phyloP scores from a whole-genome alignment of 1,139 yeast species.

The Scheffersomyces titani region DNA sequence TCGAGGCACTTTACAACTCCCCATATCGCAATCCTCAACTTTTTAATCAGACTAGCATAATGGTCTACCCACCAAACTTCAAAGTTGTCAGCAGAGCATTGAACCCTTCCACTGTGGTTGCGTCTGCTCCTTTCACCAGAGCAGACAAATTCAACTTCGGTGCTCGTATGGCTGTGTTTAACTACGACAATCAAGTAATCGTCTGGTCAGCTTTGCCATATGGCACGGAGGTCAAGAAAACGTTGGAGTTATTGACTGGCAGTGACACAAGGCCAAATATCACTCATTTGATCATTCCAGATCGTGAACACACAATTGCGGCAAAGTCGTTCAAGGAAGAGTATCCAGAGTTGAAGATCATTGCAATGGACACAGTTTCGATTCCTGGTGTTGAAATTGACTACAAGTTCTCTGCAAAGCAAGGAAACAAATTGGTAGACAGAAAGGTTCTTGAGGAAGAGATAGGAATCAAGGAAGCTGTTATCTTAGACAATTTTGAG shows the following conservation, averaged over 20 bases:
- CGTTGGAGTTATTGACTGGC: constrained; percentile 37
- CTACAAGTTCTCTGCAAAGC: constrained; percentile 21
- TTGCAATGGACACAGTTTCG: constrained; percentile 45
- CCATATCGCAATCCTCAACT: background rate
- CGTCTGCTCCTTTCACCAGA: constrained; percentile 48
- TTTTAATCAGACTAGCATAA: background rate
- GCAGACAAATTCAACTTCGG: constrained; percentile 50
- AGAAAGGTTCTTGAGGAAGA: constrained; percentile 19
- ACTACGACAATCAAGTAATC: constrained; percentile 39
- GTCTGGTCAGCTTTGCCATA: constrained; percentile 68
- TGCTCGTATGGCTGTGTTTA: constrained; percentile 56
- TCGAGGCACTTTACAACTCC: background rate
- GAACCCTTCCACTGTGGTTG: constrained; percentile 44
- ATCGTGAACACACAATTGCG: constrained; percentile 58
- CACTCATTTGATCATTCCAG: constrained; percentile 51
- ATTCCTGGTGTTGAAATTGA: constrained; percentile 12
- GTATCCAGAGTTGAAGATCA: constrained; percentile 48
- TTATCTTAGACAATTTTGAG: constrained; percentile 21
- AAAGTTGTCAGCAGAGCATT: constrained; percentile 42
- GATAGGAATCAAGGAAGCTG: constrained; percentile 21
- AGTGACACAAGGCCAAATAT: constrained; percentile 25
- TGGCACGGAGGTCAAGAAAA: constrained; percentile 43
- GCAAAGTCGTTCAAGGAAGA: constrained; percentile 50
- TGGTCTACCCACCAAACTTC: constrained; percentile 35
- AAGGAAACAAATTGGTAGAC: constrained; percentile 30